phyloP scores from a whole-genome alignment of 257 asterid species.

The Solanum chaucha region DNA sequence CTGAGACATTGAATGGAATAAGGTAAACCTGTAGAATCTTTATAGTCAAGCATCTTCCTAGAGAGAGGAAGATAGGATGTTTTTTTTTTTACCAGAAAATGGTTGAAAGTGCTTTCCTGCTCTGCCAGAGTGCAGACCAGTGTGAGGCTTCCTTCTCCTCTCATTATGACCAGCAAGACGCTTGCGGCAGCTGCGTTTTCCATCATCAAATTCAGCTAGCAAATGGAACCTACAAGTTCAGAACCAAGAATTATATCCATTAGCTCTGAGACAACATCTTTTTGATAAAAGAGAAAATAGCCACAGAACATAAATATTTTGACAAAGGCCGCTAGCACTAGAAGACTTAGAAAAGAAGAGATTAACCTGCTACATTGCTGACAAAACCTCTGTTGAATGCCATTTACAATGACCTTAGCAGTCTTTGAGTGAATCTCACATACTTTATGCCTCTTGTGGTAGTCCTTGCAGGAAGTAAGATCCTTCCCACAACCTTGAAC shows the following conservation, averaged over 20 bases:
- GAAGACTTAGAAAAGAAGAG: neutral
- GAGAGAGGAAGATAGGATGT: neutral
- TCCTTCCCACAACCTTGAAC: constrained; percentile 59
- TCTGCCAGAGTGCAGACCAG: neutral
- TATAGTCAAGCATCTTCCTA: neutral
- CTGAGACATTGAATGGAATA: neutral
- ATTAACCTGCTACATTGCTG: constrained; percentile 77
- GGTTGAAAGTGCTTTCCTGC: neutral
- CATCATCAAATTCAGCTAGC: constrained; percentile 16
- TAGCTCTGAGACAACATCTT: no score
- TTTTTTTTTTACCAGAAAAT: neutral
- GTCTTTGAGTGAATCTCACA: constrained; percentile 32
- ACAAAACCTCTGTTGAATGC: constrained; percentile 57
- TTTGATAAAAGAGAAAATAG: no score
- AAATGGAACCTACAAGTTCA: constrained; percentile 8
- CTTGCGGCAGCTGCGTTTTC: constrained; percentile 18
- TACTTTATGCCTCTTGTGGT: constrained; percentile 42
- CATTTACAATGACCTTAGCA: constrained; percentile 46
- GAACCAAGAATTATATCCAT: neutral
- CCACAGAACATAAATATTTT: neutral
- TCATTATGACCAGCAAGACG: constrained; percentile 19
- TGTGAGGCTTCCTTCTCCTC: constrained; percentile 14
- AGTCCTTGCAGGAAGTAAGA: constrained; percentile 48
- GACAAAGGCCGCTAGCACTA: neutral
- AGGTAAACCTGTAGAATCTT: neutral